phyloP scores from a whole-genome alignment of 306 rosid genomes.

The Oemleria cerasiformis region DNA sequence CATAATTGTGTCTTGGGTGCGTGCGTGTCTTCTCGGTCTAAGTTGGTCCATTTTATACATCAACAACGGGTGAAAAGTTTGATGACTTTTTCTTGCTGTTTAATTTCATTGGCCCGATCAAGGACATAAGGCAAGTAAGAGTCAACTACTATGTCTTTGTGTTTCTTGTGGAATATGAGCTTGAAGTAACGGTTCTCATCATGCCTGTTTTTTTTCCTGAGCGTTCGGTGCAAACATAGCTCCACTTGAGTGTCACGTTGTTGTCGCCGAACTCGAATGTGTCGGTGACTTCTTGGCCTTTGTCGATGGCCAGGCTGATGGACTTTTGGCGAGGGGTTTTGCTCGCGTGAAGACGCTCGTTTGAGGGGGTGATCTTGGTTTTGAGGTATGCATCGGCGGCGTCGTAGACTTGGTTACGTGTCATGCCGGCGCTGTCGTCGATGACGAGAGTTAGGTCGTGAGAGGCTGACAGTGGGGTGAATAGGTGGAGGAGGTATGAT shows the following conservation, averaged over 20 bases:
- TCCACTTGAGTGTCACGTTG: slow-evolving; percentile 19
- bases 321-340: slow-evolving; percentile 31
- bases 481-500: slow-evolving; percentile 19
- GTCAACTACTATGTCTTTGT: background rate
- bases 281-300: slow-evolving; percentile 22
- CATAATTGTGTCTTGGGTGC: too few species aligned
- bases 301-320: slow-evolving; percentile 22
- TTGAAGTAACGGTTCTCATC: slow-evolving; percentile 23
- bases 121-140: background rate
- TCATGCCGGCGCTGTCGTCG: slow-evolving; percentile 23
- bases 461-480: slow-evolving; percentile 18
- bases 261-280: too few species aligned
- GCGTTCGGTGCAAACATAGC: too few species aligned
- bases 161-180: slow-evolving; percentile 13
- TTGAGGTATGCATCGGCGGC: slow-evolving; percentile 33
- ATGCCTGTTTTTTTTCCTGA: background rate
- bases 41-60: too few species aligned
- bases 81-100: slow-evolving; percentile 15
- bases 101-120: background rate
- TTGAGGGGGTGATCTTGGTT: slow-evolving; percentile 23
- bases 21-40: too few species aligned
- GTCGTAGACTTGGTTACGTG: slow-evolving; percentile 34
- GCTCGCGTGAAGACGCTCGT: slow-evolving; percentile 26
- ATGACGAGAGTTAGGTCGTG: slow-evolving; percentile 29
- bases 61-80: slow-evolving; percentile 29